Conservation (phyloP, 371 early-diverging fungal species). For the Actinomucor elegans region DNA sequence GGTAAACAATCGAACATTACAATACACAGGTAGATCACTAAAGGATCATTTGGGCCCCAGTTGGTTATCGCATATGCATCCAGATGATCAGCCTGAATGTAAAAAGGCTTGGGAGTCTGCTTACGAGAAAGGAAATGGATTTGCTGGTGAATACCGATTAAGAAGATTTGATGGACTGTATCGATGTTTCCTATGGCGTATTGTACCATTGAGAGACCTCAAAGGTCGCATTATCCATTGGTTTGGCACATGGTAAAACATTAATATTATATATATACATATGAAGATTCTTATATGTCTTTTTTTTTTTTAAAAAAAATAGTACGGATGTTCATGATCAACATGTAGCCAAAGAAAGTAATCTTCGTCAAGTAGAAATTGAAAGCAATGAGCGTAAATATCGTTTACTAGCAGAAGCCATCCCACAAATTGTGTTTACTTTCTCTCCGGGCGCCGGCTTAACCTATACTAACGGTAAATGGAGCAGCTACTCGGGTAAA, state of each 20-base stretch:
- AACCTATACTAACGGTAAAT: constrained; percentile 64
- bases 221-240: constrained; percentile 64
- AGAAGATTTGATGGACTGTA: constrained; percentile 62
- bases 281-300: too few relatives aligned
- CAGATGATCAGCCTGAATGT: constrained; percentile 54
- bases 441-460: constrained; percentile 61
- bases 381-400: constrained; percentile 68
- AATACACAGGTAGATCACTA: constrained; percentile 53
- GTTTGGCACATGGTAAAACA: constrained; percentile 46
- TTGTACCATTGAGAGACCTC: constrained; percentile 59
- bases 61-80: constrained; percentile 59
- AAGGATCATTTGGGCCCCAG: constrained; percentile 53
- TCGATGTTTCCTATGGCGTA: constrained; percentile 62
- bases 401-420: constrained; percentile 63
- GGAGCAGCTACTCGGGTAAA: constrained; percentile 59
- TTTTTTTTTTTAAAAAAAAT: too few relatives aligned
- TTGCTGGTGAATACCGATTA: constrained; percentile 60
- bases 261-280: not conserved
- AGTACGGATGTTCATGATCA: constrained; percentile 70
- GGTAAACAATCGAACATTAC: constrained; percentile 62
- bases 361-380: constrained; percentile 56
- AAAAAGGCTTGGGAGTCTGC: constrained; percentile 53
- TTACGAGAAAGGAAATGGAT: constrained; percentile 58
- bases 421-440: constrained; percentile 69
- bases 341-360: constrained; percentile 53